phyloP scores from a whole-genome alignment of 495 filamentous ascomycete species.

The Letharia lupina region DNA sequence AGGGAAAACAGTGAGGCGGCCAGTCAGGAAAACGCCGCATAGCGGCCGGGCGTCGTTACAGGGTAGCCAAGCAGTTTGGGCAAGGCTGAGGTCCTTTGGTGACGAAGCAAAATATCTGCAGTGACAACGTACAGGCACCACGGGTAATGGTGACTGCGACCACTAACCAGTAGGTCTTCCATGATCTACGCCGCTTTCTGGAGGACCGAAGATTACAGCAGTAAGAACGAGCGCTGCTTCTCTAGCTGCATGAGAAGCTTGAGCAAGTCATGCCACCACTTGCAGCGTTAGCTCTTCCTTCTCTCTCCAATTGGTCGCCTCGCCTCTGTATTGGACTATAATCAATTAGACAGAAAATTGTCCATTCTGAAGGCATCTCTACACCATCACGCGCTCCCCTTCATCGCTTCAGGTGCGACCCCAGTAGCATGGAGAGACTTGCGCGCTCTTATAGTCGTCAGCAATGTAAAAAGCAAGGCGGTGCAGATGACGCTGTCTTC shows the following conservation, averaged over 20 bases:
- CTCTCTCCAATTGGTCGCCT: conserved; percentile 8
- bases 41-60: conserved; percentile 16
- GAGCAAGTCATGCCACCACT: background rate
- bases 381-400: background rate
- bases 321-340: background rate
- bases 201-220: conserved; percentile 1
- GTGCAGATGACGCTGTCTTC: background rate
- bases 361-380: background rate
- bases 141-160: background rate
- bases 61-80: conserved; percentile 9
- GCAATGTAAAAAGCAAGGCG: background rate
- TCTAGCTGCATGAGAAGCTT: conserved; percentile 1
- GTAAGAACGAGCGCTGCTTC: background rate
- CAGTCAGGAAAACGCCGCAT: conserved; percentile 13
- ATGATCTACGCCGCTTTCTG: background rate
- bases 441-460: background rate
- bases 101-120: background rate
- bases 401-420: background rate
- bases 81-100: conserved; percentile 2
- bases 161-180: background rate
- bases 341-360: background rate
- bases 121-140: background rate
- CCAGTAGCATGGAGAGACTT: background rate
- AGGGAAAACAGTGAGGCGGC: conserved; percentile 12
- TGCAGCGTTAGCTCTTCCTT: conserved; percentile 2